Evolutionary conservation across 805 yeast species (phyloP), one percentile per base, ranked within the genome.

Genomic region (Sugiyamaella marilandica): DNA sequence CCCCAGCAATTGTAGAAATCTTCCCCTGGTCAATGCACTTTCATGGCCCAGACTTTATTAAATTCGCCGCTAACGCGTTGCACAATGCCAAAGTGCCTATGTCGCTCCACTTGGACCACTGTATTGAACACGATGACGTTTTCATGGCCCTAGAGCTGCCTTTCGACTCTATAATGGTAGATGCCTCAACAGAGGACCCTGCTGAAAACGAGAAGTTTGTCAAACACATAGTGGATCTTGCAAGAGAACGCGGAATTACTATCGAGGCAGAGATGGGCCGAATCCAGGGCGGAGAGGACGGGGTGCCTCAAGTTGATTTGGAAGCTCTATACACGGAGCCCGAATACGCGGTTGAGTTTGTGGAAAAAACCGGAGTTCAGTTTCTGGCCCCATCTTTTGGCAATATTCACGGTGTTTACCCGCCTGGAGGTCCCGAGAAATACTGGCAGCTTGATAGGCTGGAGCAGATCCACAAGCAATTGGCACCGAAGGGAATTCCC

Each of bases 191-290:
- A 44, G 65, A 67, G 41, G 71, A 69, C 39, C 68, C 66, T 46
- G 67, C 67, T 45, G 72, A 68, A 50, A 69, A 68, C 58, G 52
- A 69, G 45, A 45, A 50, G 26, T 59, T 56, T 39, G 69, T 71
- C 5, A 59, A 60, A 47, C 62, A 65, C 47, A 57, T 70, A 31
- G 74, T 68, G 21, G 58, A 53, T 35, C 57, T 59, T 29, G 71
- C 72, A 46, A 61, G 63, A 47, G 35, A 33, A 37, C 56, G 61
- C 37, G 60, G 63, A 10, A 68, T 62, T 46, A 66, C 72, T 3
- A 70, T 70, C 10, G 74, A 70, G 55, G 74, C 74, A 5, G 74
- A 70, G 55, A 67, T 71, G 44, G 74, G 73, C 34, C 63, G 74
- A 51, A 71, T 70, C 47, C 70, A 67, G 55, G 74, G 74, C 8